Base-by-base conservation (phyloP, 805 yeast genomes). In the Candida succiphila region DNA sequence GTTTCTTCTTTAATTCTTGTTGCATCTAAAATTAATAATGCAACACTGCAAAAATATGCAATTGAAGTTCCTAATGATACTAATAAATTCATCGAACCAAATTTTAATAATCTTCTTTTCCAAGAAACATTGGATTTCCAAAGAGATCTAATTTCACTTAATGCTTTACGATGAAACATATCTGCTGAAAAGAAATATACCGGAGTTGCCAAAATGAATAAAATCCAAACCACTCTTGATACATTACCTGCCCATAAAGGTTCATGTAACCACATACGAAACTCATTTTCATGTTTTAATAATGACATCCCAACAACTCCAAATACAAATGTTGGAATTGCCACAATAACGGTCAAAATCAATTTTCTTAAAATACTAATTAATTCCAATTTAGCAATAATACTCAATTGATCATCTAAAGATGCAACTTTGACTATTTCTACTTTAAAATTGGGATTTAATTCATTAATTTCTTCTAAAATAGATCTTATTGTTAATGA, bases 11-110 rank as follows among this genome's bases (percentile, higher is more conserved):
- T 44, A 4, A 34, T 26, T 5, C 54, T 27, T 13, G 43, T 40
- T 0, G 77, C 69, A 26, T 70, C 67, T 24, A 72, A 48, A 3
- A 53, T 62, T 10, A 81, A 53, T 29, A 78, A 54, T 0, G 69
- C 75, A 27, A 82, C 64, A 47, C 85, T 76, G 5, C 85, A 71
- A 51, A 78, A 65, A 49, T 80, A 82, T 1, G 89, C 74, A 17
- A 82, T 75, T 0, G 81, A 57, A 0, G 89, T 82, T 9, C 92
- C 92, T 31, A 81, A 54, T 32, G 73, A 66, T 78, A 82, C 76
- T 41, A 82, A 64, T 40, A 81, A 51, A 48, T 71, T 80, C 89
- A 82, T 82, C 2, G 87, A 78, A 3, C 94, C 94, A 52, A 82
- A 82, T 44, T 68, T 67, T 40, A 81, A 67, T 13, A 81, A 39